Evolutionary conservation across 345 rosid genomes (phyloP).

Genomic region (Firmiana major): DNA sequence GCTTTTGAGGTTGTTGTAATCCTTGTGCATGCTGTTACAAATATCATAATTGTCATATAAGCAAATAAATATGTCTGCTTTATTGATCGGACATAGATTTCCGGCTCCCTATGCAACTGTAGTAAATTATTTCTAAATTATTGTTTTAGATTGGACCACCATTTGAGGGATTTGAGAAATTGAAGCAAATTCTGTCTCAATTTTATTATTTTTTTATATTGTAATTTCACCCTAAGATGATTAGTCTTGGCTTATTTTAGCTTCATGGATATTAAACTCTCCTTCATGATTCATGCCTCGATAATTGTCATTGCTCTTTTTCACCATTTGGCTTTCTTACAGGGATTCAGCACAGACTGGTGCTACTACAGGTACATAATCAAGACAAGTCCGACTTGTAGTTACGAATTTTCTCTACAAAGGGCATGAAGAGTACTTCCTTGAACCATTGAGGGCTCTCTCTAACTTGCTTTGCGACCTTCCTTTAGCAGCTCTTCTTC

Average conservation of each 20-base stretch:
- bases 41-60: not conserved
- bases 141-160: not conserved
- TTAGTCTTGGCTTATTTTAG: not conserved
- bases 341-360: conserved; percentile 58
- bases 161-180: not conserved
- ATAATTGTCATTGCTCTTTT: not conserved
- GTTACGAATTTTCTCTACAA: not conserved
- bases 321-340: conserved; percentile 18
- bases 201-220: not conserved
- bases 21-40: not conserved
- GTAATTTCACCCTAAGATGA: conserved; percentile 1
- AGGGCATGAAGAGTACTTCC: not conserved
- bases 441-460: not conserved
- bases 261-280: not conserved
- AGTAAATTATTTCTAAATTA: not conserved
- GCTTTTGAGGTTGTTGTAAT: not conserved
- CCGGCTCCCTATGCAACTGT: not conserved
- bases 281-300: not conserved
- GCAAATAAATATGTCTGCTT: not conserved
- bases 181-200: not conserved
- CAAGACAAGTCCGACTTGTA: not conserved
- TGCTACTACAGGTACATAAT: conserved; percentile 46
- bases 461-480: not conserved
- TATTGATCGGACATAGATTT: not conserved
- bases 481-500: not conserved